Conservation (phyloP, 139 green algal genomes). For the Tetraselmis striata region DNA sequence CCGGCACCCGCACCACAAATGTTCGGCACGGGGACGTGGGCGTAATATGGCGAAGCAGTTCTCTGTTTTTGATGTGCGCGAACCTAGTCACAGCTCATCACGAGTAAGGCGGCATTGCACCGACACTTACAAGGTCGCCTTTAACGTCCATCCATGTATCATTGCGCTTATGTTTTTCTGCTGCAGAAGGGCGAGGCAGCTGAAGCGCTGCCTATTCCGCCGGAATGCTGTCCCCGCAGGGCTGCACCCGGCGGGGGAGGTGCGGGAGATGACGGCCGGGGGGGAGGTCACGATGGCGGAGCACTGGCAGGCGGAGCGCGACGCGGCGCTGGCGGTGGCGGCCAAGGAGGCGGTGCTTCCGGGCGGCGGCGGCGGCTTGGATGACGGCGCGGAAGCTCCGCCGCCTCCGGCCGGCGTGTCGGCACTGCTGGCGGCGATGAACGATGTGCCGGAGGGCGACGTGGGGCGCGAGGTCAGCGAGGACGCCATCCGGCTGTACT, state of each 20-base stretch:
- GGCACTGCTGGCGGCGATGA: neutral
- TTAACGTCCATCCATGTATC: too few species aligned
- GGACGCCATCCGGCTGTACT: slow-evolving; percentile 23
- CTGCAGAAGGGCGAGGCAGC: too few species aligned
- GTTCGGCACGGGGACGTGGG: too few species aligned
- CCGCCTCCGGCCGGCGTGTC: neutral
- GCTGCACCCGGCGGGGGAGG: slow-evolving; percentile 12
- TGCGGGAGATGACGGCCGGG: slow-evolving; percentile 23
- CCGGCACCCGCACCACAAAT: too few species aligned
- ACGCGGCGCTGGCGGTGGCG: neutral
- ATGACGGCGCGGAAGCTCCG: slow-evolving; percentile 1
- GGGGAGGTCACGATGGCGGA: slow-evolving; percentile 32
- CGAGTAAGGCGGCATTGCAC: too few species aligned
- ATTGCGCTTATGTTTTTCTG: too few species aligned
- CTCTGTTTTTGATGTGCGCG: too few species aligned
- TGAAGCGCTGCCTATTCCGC: too few species aligned
- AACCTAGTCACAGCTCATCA: too few species aligned
- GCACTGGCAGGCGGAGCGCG: slow-evolving; percentile 16
- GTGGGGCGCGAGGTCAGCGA: slow-evolving; percentile 1
- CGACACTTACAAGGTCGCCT: too few species aligned
- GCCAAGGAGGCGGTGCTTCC: neutral
- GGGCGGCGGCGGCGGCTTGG: slow-evolving; percentile 12
- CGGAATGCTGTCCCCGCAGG: neutral
- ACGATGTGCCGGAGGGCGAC: neutral
- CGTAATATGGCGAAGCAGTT: too few species aligned